A percentile compares a stretch with the other conserved stretches of the same genome.
Conservation (phyloP, 202 grass and related monocot genomes). For the Alloteropsis angusta region DNA sequence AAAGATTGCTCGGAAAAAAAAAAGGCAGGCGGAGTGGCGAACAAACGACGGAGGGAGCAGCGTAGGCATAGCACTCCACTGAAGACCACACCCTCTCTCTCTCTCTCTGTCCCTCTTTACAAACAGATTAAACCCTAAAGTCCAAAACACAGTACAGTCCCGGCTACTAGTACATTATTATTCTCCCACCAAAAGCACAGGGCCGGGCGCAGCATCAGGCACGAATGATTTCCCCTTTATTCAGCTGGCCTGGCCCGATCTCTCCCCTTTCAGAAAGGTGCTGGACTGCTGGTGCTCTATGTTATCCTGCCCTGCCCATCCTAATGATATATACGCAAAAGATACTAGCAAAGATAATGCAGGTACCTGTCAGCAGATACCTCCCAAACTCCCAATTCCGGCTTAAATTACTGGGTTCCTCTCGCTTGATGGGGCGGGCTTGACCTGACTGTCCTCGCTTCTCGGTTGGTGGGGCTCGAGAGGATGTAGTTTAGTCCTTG, state of each 20-base stretch:
- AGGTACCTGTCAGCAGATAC: not conserved
- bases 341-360: not conserved
- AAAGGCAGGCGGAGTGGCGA: slow-evolving; percentile 8
- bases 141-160: not conserved
- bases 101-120: not conserved
- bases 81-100: not conserved
- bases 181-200: not conserved
- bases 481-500: slow-evolving; percentile 15
- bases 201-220: not conserved
- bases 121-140: not conserved
- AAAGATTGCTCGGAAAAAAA: not conserved
- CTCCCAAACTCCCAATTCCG: not conserved
- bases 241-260: not conserved
- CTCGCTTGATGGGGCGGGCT: not conserved
- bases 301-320: not conserved
- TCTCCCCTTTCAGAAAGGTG: not conserved
- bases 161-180: no score
- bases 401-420: not conserved
- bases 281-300: not conserved
- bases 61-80: not conserved
- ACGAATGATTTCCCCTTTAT: not conserved
- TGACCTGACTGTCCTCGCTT: not conserved
- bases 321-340: not conserved
- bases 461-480: slow-evolving; percentile 21
- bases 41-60: not conserved